phyloP scores from a whole-genome alignment of 164 flowering plant genomes.

The Euptelea pleiosperma region DNA sequence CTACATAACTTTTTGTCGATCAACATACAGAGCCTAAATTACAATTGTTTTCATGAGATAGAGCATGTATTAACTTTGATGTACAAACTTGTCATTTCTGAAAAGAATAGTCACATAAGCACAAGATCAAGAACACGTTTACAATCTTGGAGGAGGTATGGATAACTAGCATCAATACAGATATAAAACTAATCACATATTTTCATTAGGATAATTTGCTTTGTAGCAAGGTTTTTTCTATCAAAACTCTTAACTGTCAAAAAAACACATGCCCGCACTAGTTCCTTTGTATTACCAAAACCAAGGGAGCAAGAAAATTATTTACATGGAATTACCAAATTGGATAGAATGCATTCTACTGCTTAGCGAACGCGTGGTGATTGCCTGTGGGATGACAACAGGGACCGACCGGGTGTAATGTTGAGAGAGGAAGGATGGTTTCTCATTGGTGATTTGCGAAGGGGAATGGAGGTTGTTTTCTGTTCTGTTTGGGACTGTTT shows the following conservation, averaged over 20 bases:
- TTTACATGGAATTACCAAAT: slow-evolving; percentile 2
- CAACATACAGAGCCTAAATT: too few species aligned
- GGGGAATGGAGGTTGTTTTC: slow-evolving; percentile 13
- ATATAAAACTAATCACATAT: background rate
- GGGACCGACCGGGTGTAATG: slow-evolving; percentile 25
- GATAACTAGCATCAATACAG: background rate
- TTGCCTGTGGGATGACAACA: slow-evolving; percentile 12
- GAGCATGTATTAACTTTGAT: too few species aligned
- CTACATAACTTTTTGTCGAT: too few species aligned
- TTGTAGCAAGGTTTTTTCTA: too few species aligned
- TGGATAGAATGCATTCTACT: background rate
- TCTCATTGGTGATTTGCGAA: slow-evolving; percentile 32
- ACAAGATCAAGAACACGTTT: too few species aligned
- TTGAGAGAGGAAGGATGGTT: slow-evolving; percentile 31
- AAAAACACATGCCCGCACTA: too few species aligned
- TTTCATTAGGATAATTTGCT: background rate
- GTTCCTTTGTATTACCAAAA: background rate
- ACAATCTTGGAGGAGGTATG: background rate
- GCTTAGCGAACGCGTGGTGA: slow-evolving; percentile 16
- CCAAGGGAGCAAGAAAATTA: background rate
- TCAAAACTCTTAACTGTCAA: too few species aligned
- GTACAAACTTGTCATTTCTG: too few species aligned
- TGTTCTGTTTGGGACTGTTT: slow-evolving; percentile 28
- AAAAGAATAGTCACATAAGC: too few species aligned
- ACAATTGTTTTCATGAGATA: too few species aligned